Conservation (phyloP, 2,329 filamentous ascomycete genomes). For the Aspergillus sp. region DNA sequence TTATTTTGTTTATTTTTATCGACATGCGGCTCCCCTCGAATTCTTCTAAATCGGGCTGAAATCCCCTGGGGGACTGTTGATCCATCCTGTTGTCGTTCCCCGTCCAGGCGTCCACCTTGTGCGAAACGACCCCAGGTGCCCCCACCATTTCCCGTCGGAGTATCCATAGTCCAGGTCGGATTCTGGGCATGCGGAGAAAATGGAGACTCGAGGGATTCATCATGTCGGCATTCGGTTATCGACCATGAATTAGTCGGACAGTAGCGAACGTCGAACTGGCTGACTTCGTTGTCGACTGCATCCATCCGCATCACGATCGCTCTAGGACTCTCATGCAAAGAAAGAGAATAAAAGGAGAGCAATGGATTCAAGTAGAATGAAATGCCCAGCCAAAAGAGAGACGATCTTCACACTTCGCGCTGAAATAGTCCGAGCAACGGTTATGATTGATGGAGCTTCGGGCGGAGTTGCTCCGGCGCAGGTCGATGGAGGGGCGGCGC, state of each 20-base stretch:
- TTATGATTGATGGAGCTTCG: constrained; percentile 11
- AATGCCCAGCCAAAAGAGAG: not conserved
- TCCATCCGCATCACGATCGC: not conserved
- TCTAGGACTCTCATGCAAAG: too few species aligned
- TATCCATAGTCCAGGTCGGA: not conserved
- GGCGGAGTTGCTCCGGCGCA: not conserved
- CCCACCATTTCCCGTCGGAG: not conserved
- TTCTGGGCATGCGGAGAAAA: not conserved
- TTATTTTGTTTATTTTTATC: not conserved
- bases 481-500: not conserved
- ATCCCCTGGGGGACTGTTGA: not conserved
- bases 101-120: not conserved
- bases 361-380: not conserved
- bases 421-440: constrained; percentile 4
- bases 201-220: not conserved
- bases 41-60: not conserved
- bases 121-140: not conserved
- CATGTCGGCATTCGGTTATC: not conserved
- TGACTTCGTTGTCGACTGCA: not conserved
- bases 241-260: not conserved
- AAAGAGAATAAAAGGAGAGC: not conserved
- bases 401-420: not conserved
- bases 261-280: not conserved
- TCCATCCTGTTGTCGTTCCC: not conserved
- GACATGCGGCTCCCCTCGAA: not conserved